Evolutionary conservation across 805 yeast species (phyloP).

Genomic region (Candida ponderosae): DNA sequence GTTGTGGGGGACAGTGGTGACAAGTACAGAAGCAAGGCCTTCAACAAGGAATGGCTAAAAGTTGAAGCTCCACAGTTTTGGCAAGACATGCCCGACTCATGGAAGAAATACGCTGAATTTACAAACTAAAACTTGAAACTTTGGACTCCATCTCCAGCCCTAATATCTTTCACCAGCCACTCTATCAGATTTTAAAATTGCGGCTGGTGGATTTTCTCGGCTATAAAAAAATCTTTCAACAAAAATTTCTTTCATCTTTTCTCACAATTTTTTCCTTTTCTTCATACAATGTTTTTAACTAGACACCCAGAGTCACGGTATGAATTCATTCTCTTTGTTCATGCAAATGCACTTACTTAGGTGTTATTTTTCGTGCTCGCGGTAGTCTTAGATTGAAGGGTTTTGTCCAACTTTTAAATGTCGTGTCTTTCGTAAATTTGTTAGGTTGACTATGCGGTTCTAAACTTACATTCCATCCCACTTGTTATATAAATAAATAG

Average conservation of each 20-base stretch:
- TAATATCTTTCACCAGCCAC: no score
- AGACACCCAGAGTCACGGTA: slow-evolving; percentile 75
- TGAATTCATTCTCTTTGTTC: slow-evolving; percentile 24
- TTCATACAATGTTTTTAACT: slow-evolving; percentile 22
- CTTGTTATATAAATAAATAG: no score
- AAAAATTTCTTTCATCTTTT: background rate
- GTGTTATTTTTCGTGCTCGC: slow-evolving; percentile 73
- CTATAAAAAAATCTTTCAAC: slow-evolving; percentile 1
- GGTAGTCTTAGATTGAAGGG: slow-evolving; percentile 72
- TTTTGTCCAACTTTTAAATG: slow-evolving; percentile 45
- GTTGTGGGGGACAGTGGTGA: slow-evolving; percentile 15
- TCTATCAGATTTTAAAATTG: no score
- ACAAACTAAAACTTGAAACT: background rate
- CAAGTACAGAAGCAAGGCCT: slow-evolving; percentile 16
- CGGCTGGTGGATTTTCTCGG: no score
- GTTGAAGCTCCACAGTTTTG: slow-evolving; percentile 12
- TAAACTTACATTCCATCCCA: slow-evolving; percentile 58
- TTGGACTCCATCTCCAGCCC: no score
- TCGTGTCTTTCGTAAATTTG: slow-evolving; percentile 25
- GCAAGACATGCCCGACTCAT: slow-evolving; percentile 12
- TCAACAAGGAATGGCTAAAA: slow-evolving; percentile 12
- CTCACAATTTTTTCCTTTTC: slow-evolving; percentile 4
- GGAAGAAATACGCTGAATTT: slow-evolving; percentile 11
- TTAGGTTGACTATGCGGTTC: slow-evolving; percentile 63
- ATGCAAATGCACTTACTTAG: slow-evolving; percentile 15